Evolutionary conservation across 352 stramenopile genomes (phyloP), one percentile per base, ranked within the genome.

Genomic region (Paralagenidium karlingii): DNA sequence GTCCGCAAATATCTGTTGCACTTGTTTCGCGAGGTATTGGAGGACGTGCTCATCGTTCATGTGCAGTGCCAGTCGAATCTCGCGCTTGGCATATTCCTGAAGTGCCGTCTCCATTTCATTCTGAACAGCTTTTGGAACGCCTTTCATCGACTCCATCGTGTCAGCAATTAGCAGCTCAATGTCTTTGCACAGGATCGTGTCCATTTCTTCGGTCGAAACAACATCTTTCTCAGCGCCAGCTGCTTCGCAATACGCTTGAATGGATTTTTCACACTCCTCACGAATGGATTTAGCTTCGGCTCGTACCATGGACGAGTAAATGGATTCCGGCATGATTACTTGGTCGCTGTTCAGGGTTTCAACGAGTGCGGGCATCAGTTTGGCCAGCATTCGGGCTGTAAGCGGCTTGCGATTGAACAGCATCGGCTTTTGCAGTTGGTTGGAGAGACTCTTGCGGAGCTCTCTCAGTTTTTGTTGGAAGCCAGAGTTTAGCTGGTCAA

Each of bases 291-390:
- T 73, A 5, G 73, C 75, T 41, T 92, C 69, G 0, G 75, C 73
- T 34, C 76, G 73, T 22, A 87, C 75, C 58, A 92, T 83, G 1
- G 75, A 88, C 34, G 78, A 78, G 44, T 88, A 92, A 49, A 92
- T 92, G 3, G 78, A 89, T 50, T 89, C 78, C 1, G 78, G 78
- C 78, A 92, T 86, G 41, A 92, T 92, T 8, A 92, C 62, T 48
- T 82, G 55, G 43, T 92, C 77, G 19, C 77, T 83, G 47, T 92
- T 89, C n/a, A 92, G 41, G 6, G 70, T 84, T 37, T 89, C 70
- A 3, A 84, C 67, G 11, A 87, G 36, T 15, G 57, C 58, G 21
- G 73, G 78, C 63, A 92, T 83, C 52, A 92, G 69, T 51, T 84
- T 58, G 5, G 66, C 63, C 22, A 92, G 51, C 34, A 83, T 61